Evolutionary conservation across 2,329 filamentous ascomycete genomes (phyloP), one percentile per base, ranked within the genome.

Genomic region (Fusarium torulosum): DNA sequence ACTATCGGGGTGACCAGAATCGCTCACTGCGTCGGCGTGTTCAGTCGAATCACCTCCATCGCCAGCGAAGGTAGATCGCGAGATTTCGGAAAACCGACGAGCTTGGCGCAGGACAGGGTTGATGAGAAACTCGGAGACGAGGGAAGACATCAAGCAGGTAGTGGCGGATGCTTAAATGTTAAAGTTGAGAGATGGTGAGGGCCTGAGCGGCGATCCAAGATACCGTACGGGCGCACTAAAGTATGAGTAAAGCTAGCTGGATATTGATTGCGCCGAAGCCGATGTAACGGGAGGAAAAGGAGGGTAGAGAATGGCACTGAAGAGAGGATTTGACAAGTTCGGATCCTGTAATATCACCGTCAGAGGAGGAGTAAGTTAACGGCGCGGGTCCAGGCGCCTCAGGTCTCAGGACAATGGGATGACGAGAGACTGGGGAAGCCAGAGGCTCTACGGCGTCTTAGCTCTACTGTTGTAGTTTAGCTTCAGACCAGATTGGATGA

Each of bases 81-180:
- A 82, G 60, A 81, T 81, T 71, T 82, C 81, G 47, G 88, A 90
- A 74, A 90, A 86, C 66, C 87, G 86, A 65, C 87, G 86, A 72
- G 88, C 88, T 78, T 90, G 88, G 75, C 88, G 86, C 70, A 90
- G 79, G 72, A 90, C 87, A 59, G 88, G 88, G 65, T 89, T 89
- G 77, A 90, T 88, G 71, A 90, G 79, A 75, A 89, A 89, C 63
- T 89, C 86, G 73, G 87, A 85, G 53, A 90, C 87, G 72, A 90
- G 80, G 70, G 84, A 88, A 76, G 85, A 84, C 88, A 90, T 90
- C 71, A 70, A 64, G 59, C 35, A 52, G 59, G 41, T 50, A 23
- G 56, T 20, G 46, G 50, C n/a, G 58, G 59, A 63, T 27, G 58
- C 37, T 63, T 57, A 44, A 33, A 57, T 21, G 41, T 35, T 55